These are phyloP conservation scores for Trichoderma oligosporum DNA, from an alignment of 2,329 filamentous ascomycete species.

Conservation along the genomic window DNA sequence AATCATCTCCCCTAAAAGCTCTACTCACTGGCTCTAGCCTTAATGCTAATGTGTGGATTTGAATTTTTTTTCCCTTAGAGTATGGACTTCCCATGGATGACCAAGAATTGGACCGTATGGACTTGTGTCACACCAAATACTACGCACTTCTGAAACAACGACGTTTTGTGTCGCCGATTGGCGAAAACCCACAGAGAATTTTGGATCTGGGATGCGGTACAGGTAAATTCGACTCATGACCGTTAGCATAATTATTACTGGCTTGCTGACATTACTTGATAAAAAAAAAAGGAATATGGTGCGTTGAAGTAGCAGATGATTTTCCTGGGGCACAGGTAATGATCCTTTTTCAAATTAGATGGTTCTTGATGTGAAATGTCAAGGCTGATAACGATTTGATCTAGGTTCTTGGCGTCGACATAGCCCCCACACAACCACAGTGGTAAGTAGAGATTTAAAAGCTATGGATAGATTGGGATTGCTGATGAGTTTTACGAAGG, in stretches of 20 bases:
- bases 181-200: constrained; percentile 28
- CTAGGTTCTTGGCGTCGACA: constrained; percentile 28
- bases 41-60: background rate
- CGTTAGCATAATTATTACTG: background rate
- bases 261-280: background rate
- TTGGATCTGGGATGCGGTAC: constrained; percentile 29
- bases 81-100: constrained; percentile 41
- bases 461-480: background rate
- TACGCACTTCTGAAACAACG: constrained; percentile 27
- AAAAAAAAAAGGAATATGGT: constrained; percentile 33
- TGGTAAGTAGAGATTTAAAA: constrained; percentile 19
- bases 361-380: background rate
- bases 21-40: background rate
- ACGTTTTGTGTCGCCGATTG: constrained; percentile 25
- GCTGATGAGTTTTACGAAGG: constrained; percentile 21
- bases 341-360: background rate
- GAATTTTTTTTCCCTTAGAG: constrained; percentile 27
- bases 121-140: constrained; percentile 37
- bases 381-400: background rate
- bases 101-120: constrained; percentile 38
- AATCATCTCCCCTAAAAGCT: background rate
- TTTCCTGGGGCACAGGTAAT: constrained; percentile 25
- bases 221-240: constrained; percentile 18
- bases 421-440: constrained; percentile 26
- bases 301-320: constrained; percentile 39